Evolutionary conservation across 2,329 filamentous ascomycete species (phyloP).

Genomic region (Penicillium sp.): DNA sequence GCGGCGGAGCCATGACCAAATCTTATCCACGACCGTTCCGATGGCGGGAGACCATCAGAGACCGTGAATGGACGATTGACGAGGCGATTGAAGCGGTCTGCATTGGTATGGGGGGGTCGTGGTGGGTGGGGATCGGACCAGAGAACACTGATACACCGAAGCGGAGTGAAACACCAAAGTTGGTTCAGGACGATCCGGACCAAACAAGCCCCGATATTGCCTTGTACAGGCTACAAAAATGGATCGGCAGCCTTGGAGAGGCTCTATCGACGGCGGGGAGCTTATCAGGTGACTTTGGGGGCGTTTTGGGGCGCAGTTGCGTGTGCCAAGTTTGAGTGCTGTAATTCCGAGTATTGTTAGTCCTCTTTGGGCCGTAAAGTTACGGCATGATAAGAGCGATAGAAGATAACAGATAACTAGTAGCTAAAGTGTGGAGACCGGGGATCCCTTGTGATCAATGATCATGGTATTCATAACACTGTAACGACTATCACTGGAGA

Average conservation of each 20-base stretch:
- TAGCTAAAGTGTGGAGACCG: neutral
- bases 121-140: conserved; percentile 15
- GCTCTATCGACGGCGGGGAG: conserved; percentile 7
- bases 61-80: conserved; percentile 34
- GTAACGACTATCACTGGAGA: neutral
- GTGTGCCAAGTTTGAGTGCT: neutral
- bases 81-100: conserved; percentile 32
- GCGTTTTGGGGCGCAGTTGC: neutral
- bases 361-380: conserved; percentile 1
- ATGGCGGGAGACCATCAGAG: conserved; percentile 35
- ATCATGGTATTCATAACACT: neutral
- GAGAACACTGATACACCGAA: conserved; percentile 2
- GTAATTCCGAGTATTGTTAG: neutral
- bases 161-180: neutral
- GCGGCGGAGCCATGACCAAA: conserved; percentile 32
- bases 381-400: conserved; percentile 14
- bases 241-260: conserved; percentile 5
- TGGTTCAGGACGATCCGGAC: neutral
- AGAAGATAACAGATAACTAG: conserved; percentile 1
- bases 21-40: conserved; percentile 35
- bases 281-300: conserved; percentile 19
- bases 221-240: conserved; percentile 6
- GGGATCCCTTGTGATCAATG: neutral
- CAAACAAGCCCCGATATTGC: neutral
- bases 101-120: conserved; percentile 31